Evolutionary conservation across 352 stramenopile genomes (phyloP).

Genomic region (Pythium utonaiense): DNA sequence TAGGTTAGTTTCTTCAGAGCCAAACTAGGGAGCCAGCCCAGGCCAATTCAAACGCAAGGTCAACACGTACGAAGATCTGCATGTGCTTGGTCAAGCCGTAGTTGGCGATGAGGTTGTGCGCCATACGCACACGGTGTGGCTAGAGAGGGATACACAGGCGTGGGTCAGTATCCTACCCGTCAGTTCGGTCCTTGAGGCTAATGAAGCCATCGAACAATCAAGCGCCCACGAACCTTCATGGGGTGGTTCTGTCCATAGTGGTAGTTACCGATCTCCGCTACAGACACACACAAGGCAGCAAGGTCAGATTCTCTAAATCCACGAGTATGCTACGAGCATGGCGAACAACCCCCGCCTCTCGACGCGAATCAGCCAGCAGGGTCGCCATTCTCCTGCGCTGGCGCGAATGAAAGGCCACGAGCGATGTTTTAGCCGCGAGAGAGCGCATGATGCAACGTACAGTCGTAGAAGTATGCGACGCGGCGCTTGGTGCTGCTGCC

Average conservation of each 20-base stretch:
- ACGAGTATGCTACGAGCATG: too few species aligned
- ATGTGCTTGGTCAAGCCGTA: conserved; percentile 99
- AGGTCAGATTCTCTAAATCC: too few species aligned
- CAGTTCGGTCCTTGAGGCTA: not conserved
- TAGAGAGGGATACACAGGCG: conserved; percentile 16
- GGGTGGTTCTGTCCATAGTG: conserved; percentile 96
- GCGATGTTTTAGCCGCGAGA: not conserved
- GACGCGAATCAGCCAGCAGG: not conserved
- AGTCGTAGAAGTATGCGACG: conserved; percentile 90
- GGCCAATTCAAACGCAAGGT: not conserved
- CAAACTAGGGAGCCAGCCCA: not conserved
- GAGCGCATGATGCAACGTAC: conserved; percentile 25
- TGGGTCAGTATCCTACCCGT: not conserved
- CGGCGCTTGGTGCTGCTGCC: conserved; percentile 54
- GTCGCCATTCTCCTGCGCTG: not conserved
- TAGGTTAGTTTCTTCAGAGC: not conserved
- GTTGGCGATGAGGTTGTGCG: conserved; percentile 99
- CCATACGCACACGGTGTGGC: conserved; percentile 98
- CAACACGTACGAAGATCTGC: conserved; percentile 95
- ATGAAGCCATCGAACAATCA: not conserved
- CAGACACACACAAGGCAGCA: conserved; percentile 46
- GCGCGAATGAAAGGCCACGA: not conserved
- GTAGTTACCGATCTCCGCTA: conserved; percentile 98
- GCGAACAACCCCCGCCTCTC: too few species aligned
- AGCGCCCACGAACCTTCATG: conserved; percentile 68